A percentile compares a stretch with the other conserved stretches of the same genome.
Evolutionary conservation across 1,139 yeast species (phyloP).

Genomic region (Taphrina betulina): DNA sequence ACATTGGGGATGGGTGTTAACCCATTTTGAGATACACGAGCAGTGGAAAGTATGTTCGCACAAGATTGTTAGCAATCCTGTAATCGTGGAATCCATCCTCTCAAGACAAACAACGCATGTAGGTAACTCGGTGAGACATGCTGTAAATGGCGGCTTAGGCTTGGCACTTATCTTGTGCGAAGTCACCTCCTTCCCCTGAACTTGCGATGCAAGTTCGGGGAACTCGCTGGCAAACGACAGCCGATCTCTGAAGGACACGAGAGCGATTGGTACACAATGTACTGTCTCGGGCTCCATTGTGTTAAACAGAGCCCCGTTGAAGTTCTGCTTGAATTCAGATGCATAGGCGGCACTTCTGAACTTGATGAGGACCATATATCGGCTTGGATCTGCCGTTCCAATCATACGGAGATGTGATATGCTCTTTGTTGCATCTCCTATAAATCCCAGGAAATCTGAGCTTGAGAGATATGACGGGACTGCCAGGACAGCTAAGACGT

Average conservation of each 20-base stretch:
- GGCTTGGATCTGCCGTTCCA: slow-evolving; percentile 63
- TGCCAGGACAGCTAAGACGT: slow-evolving; percentile 77
- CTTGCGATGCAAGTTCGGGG: slow-evolving; percentile 55
- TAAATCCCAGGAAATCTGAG: slow-evolving; percentile 75
- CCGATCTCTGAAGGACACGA: slow-evolving; percentile 51
- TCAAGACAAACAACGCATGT: slow-evolving; percentile 94
- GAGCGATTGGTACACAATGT: slow-evolving; percentile 67
- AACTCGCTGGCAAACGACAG: slow-evolving; percentile 42
- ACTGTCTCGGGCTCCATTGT: slow-evolving; percentile 89
- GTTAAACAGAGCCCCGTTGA: slow-evolving; percentile 74
- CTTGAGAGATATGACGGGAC: slow-evolving; percentile 87
- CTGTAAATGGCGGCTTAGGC: slow-evolving; percentile 45
- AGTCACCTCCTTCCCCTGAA: slow-evolving; percentile 18
- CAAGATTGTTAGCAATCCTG: slow-evolving; percentile 82
- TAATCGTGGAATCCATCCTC: slow-evolving; percentile 75
- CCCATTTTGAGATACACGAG: slow-evolving; percentile 84
- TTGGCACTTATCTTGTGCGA: slow-evolving; percentile 7
- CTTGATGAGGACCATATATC: slow-evolving; percentile 76
- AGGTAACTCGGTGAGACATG: slow-evolving; percentile 63
- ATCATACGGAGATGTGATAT: slow-evolving; percentile 74
- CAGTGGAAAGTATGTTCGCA: slow-evolving; percentile 96
- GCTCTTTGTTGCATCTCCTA: slow-evolving; percentile 62
- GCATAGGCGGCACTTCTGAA: slow-evolving; percentile 61
- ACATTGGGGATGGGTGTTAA: slow-evolving; percentile 60
- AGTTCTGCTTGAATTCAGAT: slow-evolving; percentile 60